Evolutionary conservation across 2,329 filamentous ascomycete genomes (phyloP).

Genomic region (Colletotrichum aenigma): DNA sequence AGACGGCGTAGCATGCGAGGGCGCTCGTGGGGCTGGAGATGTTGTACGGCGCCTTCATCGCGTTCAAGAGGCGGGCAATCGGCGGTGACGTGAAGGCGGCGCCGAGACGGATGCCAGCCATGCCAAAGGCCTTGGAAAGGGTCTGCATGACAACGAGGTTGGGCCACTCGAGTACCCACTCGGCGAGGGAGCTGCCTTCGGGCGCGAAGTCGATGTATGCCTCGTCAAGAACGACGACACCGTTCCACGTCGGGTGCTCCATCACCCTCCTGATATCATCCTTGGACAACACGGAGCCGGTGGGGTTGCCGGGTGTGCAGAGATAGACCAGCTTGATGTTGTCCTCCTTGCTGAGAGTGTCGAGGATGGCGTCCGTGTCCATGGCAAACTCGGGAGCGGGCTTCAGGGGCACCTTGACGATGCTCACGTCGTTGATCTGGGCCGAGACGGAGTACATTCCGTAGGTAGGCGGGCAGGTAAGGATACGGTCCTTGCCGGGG

Average conservation of each 20-base stretch:
- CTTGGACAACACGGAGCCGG: slow-evolving; percentile 78
- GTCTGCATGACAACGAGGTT: slow-evolving; percentile 99
- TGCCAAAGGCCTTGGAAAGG: slow-evolving; percentile 94
- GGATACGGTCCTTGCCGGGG: slow-evolving; percentile 85
- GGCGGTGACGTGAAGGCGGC: slow-evolving; percentile 78
- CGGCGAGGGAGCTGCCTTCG: slow-evolving; percentile 77
- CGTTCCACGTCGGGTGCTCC: slow-evolving; percentile 92
- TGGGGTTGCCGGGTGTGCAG: slow-evolving; percentile 95
- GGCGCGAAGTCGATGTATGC: slow-evolving; percentile 94
- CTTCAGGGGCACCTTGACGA: slow-evolving; percentile 85
- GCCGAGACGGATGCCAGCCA: slow-evolving; percentile 91
- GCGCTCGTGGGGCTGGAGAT: slow-evolving; percentile 86
- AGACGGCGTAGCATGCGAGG: slow-evolving; percentile 76
- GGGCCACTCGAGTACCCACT: slow-evolving; percentile 91
- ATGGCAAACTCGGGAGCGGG: slow-evolving; percentile 75
- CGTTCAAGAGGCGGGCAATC: slow-evolving; percentile 84
- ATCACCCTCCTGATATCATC: slow-evolving; percentile 75
- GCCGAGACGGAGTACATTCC: slow-evolving; percentile 98
- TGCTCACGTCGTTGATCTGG: slow-evolving; percentile 87
- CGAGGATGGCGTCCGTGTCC: slow-evolving; percentile 71
- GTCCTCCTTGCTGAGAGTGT: slow-evolving; percentile 60
- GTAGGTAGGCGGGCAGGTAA: slow-evolving; percentile 95
- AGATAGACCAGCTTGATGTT: slow-evolving; percentile 89
- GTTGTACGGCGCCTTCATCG: slow-evolving; percentile 95
- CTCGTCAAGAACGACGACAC: slow-evolving; percentile 90